These are phyloP conservation scores for Selaginella moellendorffii DNA, from an alignment of 75 land plant species.

Conservation along the genomic window DNA sequence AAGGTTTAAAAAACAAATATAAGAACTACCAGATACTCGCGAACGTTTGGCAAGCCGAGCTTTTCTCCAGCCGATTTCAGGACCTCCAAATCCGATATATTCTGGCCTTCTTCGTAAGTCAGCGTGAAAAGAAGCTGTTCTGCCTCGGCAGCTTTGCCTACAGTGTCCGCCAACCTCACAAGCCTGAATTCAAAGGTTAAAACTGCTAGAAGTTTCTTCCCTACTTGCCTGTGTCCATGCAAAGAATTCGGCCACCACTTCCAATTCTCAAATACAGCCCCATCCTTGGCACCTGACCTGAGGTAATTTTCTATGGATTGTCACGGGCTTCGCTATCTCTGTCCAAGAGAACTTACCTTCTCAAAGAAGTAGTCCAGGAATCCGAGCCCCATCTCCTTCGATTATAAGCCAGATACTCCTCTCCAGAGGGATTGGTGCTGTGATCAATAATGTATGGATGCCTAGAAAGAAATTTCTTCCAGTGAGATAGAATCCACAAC, in stretches of 20 bases:
- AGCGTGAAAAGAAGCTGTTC: constrained; percentile 6
- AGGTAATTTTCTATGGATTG: background rate
- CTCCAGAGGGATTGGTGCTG: constrained; percentile 8
- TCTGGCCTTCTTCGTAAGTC: constrained; percentile 18
- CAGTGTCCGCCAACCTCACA: constrained; percentile 9
- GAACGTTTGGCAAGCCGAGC: constrained; percentile 7
- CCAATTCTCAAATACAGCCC: constrained; percentile 12
- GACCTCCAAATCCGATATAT: constrained; percentile 18
- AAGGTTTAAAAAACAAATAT: background rate
- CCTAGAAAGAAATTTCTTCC: no score
- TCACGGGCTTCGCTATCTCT: no score
- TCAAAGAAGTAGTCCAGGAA: constrained; percentile 10
- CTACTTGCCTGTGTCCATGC: constrained; percentile 14
- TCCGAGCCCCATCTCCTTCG: constrained; percentile 17
- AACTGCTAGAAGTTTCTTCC: background rate
- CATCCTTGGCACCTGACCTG: constrained; percentile 18
- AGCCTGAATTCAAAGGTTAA: constrained; percentile 6
- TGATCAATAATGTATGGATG: constrained; percentile 19
- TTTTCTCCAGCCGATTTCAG: constrained; percentile 7
- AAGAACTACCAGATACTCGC: constrained; percentile 13
- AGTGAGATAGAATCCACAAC: background rate
- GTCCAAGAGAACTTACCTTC: constrained; percentile 11
- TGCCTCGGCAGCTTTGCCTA: constrained; percentile 16
- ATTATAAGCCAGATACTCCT: constrained; percentile 19
- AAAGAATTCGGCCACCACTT: constrained; percentile 17